A percentile compares a stretch with the other conserved stretches of the same genome.
Evolutionary conservation across 208 protist species (phyloP).

Genomic region (Leishmania arabica): DNA sequence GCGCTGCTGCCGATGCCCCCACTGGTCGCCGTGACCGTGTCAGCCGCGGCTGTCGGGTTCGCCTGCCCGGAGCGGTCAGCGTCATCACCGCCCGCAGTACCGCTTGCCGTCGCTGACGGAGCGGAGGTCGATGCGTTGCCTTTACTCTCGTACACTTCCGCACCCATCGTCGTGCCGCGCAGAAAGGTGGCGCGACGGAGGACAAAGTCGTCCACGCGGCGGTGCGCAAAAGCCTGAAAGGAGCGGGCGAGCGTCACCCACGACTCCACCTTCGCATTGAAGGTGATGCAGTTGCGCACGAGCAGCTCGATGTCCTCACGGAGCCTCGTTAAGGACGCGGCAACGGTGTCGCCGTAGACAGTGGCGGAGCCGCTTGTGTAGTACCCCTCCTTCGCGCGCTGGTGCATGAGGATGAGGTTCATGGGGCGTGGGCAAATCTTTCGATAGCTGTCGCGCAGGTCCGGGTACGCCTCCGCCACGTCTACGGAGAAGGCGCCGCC

Average conservation of each 20-base stretch:
- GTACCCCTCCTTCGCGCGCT: constrained; percentile 59
- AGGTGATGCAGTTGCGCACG: constrained; percentile 82
- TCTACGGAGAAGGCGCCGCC: constrained; percentile 76
- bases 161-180: constrained; percentile 63
- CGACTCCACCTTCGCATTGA: constrained; percentile 61
- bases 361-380: constrained; percentile 38
- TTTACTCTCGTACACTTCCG: constrained; percentile 19
- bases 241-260: constrained; percentile 73
- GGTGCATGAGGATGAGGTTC: constrained; percentile 70
- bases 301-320: constrained; percentile 84
- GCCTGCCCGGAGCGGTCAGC: not conserved
- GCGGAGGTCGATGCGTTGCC: not conserved
- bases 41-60: not conserved
- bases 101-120: not conserved
- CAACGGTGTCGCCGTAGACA: constrained; percentile 58
- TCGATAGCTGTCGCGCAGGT: constrained; percentile 67
- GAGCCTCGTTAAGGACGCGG: constrained; percentile 57
- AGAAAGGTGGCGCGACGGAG: constrained; percentile 54
- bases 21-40: not conserved
- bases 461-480: constrained; percentile 74
- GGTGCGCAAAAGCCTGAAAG: constrained; percentile 80
- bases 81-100: not conserved
- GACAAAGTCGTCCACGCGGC: constrained; percentile 80
- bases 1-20: not conserved
- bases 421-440: constrained; percentile 75